Evolutionary conservation across 1,284 basidiomycete genomes (phyloP).

Genomic region (Rhodotorula sp.): DNA sequence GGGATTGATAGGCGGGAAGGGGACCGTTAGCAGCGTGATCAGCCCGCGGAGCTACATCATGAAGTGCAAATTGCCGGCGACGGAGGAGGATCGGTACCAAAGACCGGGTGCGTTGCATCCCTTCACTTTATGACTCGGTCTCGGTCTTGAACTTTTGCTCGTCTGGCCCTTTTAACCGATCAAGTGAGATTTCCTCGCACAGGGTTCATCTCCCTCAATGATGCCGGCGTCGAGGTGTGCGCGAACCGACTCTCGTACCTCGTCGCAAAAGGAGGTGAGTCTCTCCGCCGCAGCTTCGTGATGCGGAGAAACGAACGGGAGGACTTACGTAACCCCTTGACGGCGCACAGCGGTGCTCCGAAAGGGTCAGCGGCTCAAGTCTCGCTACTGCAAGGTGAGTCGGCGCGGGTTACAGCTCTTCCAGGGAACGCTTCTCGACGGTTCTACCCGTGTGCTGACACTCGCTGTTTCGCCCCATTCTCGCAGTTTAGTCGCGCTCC

Average conservation of each 20-base stretch:
- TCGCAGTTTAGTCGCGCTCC: constrained; percentile 13
- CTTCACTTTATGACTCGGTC: too few species aligned
- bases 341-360: constrained; percentile 61
- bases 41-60: constrained; percentile 75
- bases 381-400: constrained; percentile 71
- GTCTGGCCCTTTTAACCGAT: too few species aligned
- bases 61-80: constrained; percentile 81
- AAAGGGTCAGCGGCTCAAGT: constrained; percentile 75
- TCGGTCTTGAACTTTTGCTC: too few species aligned
- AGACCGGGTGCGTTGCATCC: constrained; percentile 61
- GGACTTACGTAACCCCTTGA: too few species aligned
- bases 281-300: background rate
- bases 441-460: background rate
- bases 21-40: constrained; percentile 71
- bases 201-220: constrained; percentile 59
- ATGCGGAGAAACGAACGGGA: background rate
- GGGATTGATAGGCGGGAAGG: constrained; percentile 55
- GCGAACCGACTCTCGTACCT: constrained; percentile 66
- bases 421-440: too few species aligned
- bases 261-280: constrained; percentile 62
- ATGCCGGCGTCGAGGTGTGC: constrained; percentile 69
- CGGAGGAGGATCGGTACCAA: constrained; percentile 70
- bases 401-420: background rate
- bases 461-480: background rate
- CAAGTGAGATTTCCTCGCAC: constrained; percentile 52